Percentiles rank a stretch among this genome's conserved stretches.
These are phyloP conservation scores for Suillus bovinus DNA, from an alignment of 768 basidiomycete genomes.

Conservation along the genomic window DNA sequence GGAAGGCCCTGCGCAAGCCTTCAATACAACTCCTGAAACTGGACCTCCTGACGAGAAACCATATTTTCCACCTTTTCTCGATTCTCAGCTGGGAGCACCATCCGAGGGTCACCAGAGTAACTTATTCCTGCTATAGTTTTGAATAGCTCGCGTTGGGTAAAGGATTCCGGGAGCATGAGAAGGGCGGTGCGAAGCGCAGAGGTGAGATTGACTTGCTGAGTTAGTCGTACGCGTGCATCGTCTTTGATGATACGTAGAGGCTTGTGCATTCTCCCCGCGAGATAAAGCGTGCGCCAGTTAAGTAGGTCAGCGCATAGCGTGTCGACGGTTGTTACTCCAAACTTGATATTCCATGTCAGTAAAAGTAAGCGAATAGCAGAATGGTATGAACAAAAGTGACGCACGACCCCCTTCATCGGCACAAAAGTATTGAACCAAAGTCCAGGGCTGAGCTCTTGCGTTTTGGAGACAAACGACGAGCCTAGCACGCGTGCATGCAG, in stretches of 20 bases:
- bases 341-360: conserved; percentile 81
- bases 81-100: conserved; percentile 94
- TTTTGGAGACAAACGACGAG: conserved; percentile 72
- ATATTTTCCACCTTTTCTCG: conserved; percentile 94
- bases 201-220: conserved; percentile 91
- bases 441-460: conserved; percentile 79
- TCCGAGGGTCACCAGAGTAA: conserved; percentile 90
- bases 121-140: conserved; percentile 82
- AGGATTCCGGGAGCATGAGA: conserved; percentile 78
- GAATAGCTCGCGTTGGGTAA: conserved; percentile 82
- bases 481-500: conserved; percentile 85
- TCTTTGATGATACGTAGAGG: conserved; percentile 92
- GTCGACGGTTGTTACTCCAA: conserved; percentile 92
- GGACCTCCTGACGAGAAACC: conserved; percentile 74
- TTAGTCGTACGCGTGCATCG: conserved; percentile 87
- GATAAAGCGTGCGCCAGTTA: conserved; percentile 92
- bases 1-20: conserved; percentile 75
- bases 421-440: too few relatives aligned
- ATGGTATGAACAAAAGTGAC: background rate
- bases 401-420: too few relatives aligned
- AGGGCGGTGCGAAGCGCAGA: conserved; percentile 93
- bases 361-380: conserved; percentile 1
- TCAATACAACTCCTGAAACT: conserved; percentile 89
- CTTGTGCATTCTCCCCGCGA: conserved; percentile 97
- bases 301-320: conserved; percentile 86